phyloP scores from a whole-genome alignment of 1,139 yeast genomes.

The Meyerozyma carpophila region DNA sequence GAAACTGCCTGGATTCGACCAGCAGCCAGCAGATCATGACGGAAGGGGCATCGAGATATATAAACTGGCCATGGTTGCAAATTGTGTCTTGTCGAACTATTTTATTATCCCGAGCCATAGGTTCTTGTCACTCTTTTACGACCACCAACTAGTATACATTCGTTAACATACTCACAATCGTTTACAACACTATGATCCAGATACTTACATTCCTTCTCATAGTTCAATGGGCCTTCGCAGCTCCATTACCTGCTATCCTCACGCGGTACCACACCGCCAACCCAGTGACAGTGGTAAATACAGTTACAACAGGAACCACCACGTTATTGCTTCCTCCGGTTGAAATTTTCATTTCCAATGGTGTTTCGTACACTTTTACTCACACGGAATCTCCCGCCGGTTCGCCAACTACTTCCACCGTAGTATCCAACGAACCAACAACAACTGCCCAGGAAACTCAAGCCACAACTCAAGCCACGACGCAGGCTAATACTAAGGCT shows the following conservation, averaged over 20 bases:
- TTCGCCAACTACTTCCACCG: slow-evolving; percentile 29
- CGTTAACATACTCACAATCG: background rate
- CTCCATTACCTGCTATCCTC: slow-evolving; percentile 38
- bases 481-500: no score
- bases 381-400: slow-evolving; percentile 31
- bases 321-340: slow-evolving; percentile 66
- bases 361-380: slow-evolving; percentile 57
- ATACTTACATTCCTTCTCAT: slow-evolving; percentile 16
- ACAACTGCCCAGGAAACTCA: slow-evolving; percentile 6
- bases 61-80: background rate
- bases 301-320: slow-evolving; percentile 54
- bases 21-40: background rate
- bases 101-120: background rate
- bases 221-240: slow-evolving; percentile 20
- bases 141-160: background rate
- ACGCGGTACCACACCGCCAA: slow-evolving; percentile 64
- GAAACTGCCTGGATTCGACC: background rate
- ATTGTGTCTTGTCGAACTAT: background rate
- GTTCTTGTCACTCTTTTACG: background rate
- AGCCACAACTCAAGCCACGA: background rate
- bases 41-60: background rate
- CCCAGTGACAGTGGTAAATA: slow-evolving; percentile 48
- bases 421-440: slow-evolving; percentile 14
- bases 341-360: slow-evolving; percentile 56
- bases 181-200: background rate